A percentile compares a stretch with the other conserved stretches of the same genome.
Evolutionary conservation across 2,329 filamentous ascomycete species (phyloP).

Genomic region (Cercospora sp.): DNA sequence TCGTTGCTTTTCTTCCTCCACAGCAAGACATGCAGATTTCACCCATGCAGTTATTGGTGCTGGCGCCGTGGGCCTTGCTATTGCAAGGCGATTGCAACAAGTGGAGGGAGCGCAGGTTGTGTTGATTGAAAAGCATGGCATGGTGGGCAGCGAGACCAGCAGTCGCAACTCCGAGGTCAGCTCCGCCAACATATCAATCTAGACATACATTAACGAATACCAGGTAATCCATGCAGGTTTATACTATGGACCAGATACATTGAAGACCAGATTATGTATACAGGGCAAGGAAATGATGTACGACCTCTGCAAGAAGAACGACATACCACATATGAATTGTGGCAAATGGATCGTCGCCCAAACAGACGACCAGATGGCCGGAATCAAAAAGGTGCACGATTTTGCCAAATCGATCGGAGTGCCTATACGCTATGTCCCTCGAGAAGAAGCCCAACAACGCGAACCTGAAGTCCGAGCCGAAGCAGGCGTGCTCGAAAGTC

Average conservation of each 20-base stretch:
- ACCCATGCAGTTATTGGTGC: constrained; percentile 68
- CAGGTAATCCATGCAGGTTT: constrained; percentile 91
- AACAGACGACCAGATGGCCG: constrained; percentile 66
- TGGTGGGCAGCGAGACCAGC: constrained; percentile 80
- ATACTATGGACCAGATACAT: constrained; percentile 74
- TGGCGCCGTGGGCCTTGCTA: constrained; percentile 76
- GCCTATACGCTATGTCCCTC: constrained; percentile 69
- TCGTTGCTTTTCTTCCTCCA: constrained; percentile 47
- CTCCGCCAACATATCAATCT: neutral
- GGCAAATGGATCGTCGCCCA: constrained; percentile 98
- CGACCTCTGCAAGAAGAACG: constrained; percentile 65
- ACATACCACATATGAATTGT: constrained; percentile 70
- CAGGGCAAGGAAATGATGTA: constrained; percentile 76
- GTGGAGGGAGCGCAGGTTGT: constrained; percentile 65
- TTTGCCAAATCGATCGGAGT: constrained; percentile 60
- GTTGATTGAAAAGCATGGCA: constrained; percentile 75
- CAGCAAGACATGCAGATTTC: constrained; percentile 55
- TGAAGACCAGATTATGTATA: constrained; percentile 85
- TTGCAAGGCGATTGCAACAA: constrained; percentile 69
- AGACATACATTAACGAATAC: neutral
- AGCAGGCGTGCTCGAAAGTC: constrained; percentile 76
- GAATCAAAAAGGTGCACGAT: constrained; percentile 57
- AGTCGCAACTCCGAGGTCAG: constrained; percentile 81
- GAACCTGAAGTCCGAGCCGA: constrained; percentile 76
- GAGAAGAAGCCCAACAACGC: constrained; percentile 59